Evolutionary conservation across 2,329 filamentous ascomycete species (phyloP).

Genomic region (Emergomyces africanus): DNA sequence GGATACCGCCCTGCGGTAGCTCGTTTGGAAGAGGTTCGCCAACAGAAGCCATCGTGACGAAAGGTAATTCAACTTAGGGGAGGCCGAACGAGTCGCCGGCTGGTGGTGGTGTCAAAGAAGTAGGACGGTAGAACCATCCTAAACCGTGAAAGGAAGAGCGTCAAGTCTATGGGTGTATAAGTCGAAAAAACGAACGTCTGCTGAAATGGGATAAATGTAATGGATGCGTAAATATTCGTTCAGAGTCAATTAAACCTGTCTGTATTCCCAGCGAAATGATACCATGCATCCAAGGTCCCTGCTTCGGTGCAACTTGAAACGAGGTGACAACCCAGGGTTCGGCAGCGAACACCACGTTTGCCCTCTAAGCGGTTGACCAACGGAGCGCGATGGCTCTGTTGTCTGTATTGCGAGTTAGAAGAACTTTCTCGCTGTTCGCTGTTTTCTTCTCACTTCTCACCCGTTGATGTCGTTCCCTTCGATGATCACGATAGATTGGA

Average conservation of each 20-base stretch:
- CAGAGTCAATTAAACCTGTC: not conserved
- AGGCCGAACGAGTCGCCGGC: not conserved
- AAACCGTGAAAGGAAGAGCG: not conserved
- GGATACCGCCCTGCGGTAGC: not conserved
- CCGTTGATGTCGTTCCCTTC: not conserved
- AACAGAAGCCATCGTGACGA: not conserved
- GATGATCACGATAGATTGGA: not conserved
- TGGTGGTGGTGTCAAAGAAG: not conserved
- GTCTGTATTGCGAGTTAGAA: not conserved
- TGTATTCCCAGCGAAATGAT: not conserved
- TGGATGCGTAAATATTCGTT: not conserved
- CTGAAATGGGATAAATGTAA: no score
- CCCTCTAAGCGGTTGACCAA: not conserved
- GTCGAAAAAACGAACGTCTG: not conserved
- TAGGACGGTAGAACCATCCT: not conserved
- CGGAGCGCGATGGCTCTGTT: not conserved
- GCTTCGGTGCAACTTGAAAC: not conserved
- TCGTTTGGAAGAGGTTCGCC: not conserved
- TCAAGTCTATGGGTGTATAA: not conserved
- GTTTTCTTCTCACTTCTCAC: not conserved
- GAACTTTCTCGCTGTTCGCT: no score
- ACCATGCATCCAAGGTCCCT: not conserved
- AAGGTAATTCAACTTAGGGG: not conserved
- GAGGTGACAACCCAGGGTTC: not conserved
- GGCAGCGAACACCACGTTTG: not conserved